Percentiles rank a stretch among this genome's conserved stretches.
phyloP scores from a whole-genome alignment of 2,329 filamentous ascomycete species.

The Arthrinium phaeospermum region DNA sequence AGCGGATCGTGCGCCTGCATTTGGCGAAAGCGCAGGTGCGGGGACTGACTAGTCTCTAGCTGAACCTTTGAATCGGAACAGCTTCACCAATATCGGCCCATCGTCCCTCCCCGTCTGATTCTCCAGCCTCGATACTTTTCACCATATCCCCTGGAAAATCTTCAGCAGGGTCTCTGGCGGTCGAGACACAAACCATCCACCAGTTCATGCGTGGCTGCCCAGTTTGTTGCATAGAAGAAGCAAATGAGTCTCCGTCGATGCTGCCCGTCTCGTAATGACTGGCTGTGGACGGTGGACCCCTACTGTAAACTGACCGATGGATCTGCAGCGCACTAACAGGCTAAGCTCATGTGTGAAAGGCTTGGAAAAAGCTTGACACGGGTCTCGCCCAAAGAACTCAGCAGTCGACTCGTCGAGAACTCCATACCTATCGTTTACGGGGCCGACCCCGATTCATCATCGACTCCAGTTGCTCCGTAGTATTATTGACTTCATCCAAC shows the following conservation, averaged over 20 bases:
- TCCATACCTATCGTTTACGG: neutral
- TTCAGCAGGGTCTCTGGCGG: neutral
- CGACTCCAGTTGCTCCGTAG: neutral
- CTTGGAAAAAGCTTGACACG: conserved; percentile 18
- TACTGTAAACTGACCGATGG: neutral
- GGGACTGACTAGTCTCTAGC: neutral
- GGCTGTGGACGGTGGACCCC: conserved; percentile 1
- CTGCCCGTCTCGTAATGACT: neutral
- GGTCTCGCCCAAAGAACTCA: neutral
- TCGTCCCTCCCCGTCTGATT: neutral
- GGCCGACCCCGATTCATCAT: neutral
- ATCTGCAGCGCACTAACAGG: neutral
- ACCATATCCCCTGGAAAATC: neutral
- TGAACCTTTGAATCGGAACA: conserved; percentile 4
- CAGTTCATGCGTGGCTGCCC: neutral
- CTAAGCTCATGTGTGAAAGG: conserved; percentile 17
- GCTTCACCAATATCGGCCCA: neutral
- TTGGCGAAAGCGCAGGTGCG: neutral
- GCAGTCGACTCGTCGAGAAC: neutral
- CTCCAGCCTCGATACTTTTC: neutral
- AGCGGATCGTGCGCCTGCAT: neutral
- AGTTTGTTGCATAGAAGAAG: neutral
- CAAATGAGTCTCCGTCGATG: neutral
- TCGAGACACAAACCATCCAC: neutral
- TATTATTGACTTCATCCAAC: neutral